Evolutionary conservation across 139 green algal genomes (phyloP).

Genomic region (Eudorina sp.): DNA sequence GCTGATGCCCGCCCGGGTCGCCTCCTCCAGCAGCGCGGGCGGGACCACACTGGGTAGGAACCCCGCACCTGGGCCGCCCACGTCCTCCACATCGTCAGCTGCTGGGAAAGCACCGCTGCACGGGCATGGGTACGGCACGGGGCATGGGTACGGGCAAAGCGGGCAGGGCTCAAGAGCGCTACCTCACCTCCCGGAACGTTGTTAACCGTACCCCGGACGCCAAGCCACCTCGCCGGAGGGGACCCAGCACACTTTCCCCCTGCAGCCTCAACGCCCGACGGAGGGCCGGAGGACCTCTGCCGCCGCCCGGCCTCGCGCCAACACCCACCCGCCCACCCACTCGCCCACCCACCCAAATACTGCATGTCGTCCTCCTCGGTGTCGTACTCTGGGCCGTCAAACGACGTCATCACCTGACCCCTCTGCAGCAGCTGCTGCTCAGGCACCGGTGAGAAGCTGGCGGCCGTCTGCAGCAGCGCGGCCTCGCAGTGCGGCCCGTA

Average conservation of each 20-base stretch:
- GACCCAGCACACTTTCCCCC: too few species aligned
- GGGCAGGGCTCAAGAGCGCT: too few species aligned
- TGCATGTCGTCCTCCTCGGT: too few species aligned
- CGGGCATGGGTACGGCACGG: too few species aligned
- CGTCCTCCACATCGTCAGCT: neutral
- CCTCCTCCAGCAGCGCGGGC: constrained; percentile 10
- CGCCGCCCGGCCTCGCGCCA: too few species aligned
- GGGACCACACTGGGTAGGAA: constrained; percentile 1
- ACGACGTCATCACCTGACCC: neutral
- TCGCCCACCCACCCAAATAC: neutral
- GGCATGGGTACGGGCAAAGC: too few species aligned
- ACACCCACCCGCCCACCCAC: too few species aligned
- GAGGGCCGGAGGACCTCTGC: too few species aligned
- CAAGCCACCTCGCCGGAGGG: too few species aligned
- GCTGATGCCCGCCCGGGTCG: neutral
- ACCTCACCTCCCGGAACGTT: too few species aligned
- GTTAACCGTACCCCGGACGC: too few species aligned
- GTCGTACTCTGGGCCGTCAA: neutral
- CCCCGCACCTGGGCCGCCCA: neutral
- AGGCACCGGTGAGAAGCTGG: neutral
- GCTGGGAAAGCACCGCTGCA: neutral
- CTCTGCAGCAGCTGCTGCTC: neutral
- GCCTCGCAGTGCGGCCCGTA: neutral
- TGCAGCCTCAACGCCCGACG: too few species aligned
- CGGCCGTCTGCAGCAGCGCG: neutral